A percentile compares a stretch with the other conserved stretches of the same genome.
Conservation (phyloP, 805 yeast genomes). For the Candida ulmi region DNA sequence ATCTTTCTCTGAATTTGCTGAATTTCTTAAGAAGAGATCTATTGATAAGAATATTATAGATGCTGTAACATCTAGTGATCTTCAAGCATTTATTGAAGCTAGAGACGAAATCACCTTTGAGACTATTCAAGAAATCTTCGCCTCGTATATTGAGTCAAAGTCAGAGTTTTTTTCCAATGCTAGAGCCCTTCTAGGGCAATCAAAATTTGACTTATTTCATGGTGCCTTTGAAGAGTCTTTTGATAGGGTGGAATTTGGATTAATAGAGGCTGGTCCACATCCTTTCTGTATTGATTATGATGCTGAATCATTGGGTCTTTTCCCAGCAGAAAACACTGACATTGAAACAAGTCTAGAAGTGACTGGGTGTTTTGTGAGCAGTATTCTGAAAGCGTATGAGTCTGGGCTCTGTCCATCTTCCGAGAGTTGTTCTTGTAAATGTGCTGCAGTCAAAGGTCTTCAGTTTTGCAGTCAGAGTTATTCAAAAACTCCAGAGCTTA, state of each 20-base stretch:
- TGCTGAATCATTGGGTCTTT: too few species aligned
- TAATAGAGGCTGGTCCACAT: too few species aligned
- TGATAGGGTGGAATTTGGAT: too few species aligned
- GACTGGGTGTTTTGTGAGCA: background rate
- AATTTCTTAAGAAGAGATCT: too few species aligned
- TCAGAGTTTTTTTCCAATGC: slow-evolving; percentile 3
- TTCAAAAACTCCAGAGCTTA: background rate
- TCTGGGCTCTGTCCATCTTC: slow-evolving; percentile 6
- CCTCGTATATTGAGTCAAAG: slow-evolving; percentile 2
- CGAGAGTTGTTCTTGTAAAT: slow-evolving; percentile 10
- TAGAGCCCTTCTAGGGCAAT: slow-evolving; percentile 6
- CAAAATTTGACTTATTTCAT: slow-evolving; percentile 3
- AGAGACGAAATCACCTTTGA: background rate
- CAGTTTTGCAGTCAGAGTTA: slow-evolving; percentile 5
- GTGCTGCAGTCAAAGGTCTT: slow-evolving; percentile 5
- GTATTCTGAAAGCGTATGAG: background rate
- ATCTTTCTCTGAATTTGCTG: too few species aligned
- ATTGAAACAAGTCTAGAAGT: too few species aligned
- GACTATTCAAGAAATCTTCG: slow-evolving; percentile 3
- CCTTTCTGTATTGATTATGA: too few species aligned
- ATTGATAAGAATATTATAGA: too few species aligned
- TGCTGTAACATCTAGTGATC: too few species aligned
- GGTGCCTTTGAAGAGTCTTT: too few species aligned
- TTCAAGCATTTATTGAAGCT: too few species aligned
- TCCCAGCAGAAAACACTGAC: too few species aligned